These are phyloP conservation scores for Mallotus nudiflorus DNA, from an alignment of 345 rosid species.

Conservation along the genomic window DNA sequence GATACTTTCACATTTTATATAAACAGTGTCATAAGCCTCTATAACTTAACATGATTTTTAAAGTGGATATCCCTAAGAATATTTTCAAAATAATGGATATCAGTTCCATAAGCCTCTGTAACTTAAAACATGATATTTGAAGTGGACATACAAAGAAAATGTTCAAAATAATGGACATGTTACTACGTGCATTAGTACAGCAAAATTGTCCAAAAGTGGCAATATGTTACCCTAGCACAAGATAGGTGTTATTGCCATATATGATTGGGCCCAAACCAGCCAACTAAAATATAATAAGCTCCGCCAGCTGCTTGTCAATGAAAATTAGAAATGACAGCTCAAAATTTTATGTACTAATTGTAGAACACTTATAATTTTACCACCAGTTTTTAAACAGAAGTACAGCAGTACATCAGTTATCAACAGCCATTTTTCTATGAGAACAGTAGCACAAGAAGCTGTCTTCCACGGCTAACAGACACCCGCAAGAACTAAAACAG, in stretches of 20 bases:
- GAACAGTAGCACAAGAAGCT: background rate
- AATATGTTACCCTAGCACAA: background rate
- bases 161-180: no score
- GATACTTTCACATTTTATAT: background rate
- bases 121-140: no score
- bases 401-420: background rate
- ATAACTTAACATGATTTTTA: background rate
- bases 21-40: background rate
- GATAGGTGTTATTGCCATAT: background rate
- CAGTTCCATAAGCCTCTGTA: background rate
- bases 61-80: background rate
- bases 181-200: no score
- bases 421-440: background rate
- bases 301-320: background rate
- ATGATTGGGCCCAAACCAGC: background rate
- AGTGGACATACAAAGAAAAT: background rate
- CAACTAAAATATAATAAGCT: background rate
- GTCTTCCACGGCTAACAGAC: background rate
- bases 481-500: background rate
- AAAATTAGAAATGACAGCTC: background rate
- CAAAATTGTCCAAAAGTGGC: background rate
- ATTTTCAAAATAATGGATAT: no score
- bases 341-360: no score
- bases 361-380: background rate
- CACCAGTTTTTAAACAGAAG: background rate